Conservation (phyloP, 2,329 filamentous ascomycete genomes). For the Verruconis gallopava region DNA sequence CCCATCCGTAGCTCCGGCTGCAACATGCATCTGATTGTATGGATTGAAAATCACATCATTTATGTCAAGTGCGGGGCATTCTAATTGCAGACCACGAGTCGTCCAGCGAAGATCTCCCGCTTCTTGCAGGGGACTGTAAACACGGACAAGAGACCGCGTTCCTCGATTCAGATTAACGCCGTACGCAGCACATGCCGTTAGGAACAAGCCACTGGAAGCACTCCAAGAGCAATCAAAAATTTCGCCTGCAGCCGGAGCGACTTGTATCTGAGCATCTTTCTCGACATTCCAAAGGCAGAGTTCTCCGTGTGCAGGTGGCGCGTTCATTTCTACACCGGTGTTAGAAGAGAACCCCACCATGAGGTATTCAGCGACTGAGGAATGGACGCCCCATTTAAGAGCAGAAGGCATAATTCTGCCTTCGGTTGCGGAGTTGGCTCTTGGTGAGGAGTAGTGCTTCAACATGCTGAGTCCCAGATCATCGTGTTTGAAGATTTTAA, state of each 20-base stretch:
- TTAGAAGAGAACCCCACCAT: constrained; percentile 42
- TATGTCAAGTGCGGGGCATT: constrained; percentile 47
- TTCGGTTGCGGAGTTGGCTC: constrained; percentile 19
- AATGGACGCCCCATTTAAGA: constrained; percentile 34
- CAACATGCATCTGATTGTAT: constrained; percentile 37
- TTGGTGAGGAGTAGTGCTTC: constrained; percentile 17
- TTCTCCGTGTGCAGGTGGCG: constrained; percentile 32
- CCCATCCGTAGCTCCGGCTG: constrained; percentile 48
- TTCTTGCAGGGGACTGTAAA: constrained; percentile 34
- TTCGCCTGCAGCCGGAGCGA: constrained; percentile 37
- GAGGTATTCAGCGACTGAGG: constrained; percentile 29
- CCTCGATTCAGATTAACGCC: constrained; percentile 23
- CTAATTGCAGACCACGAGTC: constrained; percentile 30
- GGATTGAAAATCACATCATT: constrained; percentile 45
- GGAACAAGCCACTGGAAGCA: constrained; percentile 32
- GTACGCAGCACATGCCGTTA: constrained; percentile 36
- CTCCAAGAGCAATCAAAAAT: constrained; percentile 49
- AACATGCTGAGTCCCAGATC: neutral
- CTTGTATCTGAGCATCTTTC: constrained; percentile 26
- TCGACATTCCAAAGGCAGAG: constrained; percentile 41
- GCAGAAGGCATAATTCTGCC: constrained; percentile 19
- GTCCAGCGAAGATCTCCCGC: constrained; percentile 18
- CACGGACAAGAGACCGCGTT: constrained; percentile 37
- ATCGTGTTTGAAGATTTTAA: constrained; percentile 9
- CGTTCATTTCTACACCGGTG: constrained; percentile 16